Evolutionary conservation across 768 basidiomycete genomes (phyloP).

Genomic region (Naganishia vaughanmartiniae): DNA sequence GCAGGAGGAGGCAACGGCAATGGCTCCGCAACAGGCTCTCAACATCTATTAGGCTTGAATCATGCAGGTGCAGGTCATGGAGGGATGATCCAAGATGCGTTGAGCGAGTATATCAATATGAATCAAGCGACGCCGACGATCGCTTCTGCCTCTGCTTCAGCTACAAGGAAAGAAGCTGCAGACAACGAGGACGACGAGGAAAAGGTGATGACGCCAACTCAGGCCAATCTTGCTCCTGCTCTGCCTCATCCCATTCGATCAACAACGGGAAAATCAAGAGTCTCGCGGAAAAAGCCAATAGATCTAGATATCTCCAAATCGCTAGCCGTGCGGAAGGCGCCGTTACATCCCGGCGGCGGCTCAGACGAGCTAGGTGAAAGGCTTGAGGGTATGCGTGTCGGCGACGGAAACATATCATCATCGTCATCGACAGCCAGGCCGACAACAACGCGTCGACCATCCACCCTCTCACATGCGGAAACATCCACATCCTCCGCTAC

Average conservation of each 20-base stretch:
- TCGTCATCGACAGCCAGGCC: constrained; percentile 28
- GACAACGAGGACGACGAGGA: neutral
- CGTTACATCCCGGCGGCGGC: neutral
- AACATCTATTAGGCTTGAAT: too few relatives aligned
- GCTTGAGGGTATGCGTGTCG: neutral
- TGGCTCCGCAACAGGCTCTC: too few relatives aligned
- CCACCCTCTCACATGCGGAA: neutral
- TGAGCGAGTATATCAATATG: constrained; percentile 21
- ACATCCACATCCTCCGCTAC: neutral
- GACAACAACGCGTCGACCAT: neutral
- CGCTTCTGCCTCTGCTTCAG: neutral
- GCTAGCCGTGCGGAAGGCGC: constrained; percentile 37
- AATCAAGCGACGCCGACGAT: constrained; percentile 22
- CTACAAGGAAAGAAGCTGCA: neutral
- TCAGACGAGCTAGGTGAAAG: neutral
- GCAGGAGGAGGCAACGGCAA: too few relatives aligned
- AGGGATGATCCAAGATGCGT: constrained; percentile 15
- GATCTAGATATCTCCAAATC: constrained; percentile 51
- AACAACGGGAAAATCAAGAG: constrained; percentile 32
- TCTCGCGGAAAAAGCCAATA: constrained; percentile 48
- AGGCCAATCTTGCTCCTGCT: neutral
- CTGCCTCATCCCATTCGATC: too few relatives aligned
- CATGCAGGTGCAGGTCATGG: neutral
- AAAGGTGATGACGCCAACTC: neutral
- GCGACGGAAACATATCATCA: neutral